Percentiles rank a stretch among this genome's conserved stretches.
Conservation (phyloP, 495 filamentous ascomycete genomes). For the Diplogelasinospora grovesii region DNA sequence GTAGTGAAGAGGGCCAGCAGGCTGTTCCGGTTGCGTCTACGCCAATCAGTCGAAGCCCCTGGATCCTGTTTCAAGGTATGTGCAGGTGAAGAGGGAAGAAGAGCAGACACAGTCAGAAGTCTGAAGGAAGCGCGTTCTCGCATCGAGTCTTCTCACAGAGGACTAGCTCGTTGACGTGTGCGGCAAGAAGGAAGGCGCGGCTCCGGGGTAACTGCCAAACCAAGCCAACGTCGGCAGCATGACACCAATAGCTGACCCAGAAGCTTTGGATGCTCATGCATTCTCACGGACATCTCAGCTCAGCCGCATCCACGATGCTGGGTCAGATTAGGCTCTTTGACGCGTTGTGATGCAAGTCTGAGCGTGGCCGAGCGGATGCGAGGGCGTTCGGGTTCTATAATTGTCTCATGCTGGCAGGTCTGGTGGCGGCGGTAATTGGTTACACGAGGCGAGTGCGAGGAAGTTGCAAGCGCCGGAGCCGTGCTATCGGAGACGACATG, state of each 20-base stretch:
- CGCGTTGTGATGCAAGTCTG: slow-evolving; percentile 3
- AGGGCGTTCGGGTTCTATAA: background rate
- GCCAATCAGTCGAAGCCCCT: too few relatives aligned
- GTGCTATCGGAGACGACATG: slow-evolving; percentile 3
- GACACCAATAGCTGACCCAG: slow-evolving; percentile 4
- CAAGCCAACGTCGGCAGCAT: too few relatives aligned
- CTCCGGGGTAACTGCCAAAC: too few relatives aligned
- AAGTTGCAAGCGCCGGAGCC: slow-evolving; percentile 4
- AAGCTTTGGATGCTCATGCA: background rate
- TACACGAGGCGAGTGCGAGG: background rate
- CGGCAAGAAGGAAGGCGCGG: slow-evolving; percentile 1
- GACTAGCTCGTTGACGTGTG: slow-evolving; percentile 1
- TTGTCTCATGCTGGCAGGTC: background rate
- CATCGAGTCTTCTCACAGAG: background rate
- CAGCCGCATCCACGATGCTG: slow-evolving; percentile 18
- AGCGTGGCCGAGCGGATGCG: background rate
- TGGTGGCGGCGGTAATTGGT: background rate
- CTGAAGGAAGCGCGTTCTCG: slow-evolving; percentile 5
- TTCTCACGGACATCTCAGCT: slow-evolving; percentile 1
- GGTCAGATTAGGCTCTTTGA: slow-evolving; percentile 11
- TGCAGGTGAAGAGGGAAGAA: too few relatives aligned
- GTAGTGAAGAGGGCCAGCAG: too few relatives aligned
- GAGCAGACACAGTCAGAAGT: background rate
- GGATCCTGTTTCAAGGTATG: too few relatives aligned
- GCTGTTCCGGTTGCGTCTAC: too few relatives aligned